Conservation (phyloP, 164 flowering plant genomes). For the Dillenia turbinata region DNA sequence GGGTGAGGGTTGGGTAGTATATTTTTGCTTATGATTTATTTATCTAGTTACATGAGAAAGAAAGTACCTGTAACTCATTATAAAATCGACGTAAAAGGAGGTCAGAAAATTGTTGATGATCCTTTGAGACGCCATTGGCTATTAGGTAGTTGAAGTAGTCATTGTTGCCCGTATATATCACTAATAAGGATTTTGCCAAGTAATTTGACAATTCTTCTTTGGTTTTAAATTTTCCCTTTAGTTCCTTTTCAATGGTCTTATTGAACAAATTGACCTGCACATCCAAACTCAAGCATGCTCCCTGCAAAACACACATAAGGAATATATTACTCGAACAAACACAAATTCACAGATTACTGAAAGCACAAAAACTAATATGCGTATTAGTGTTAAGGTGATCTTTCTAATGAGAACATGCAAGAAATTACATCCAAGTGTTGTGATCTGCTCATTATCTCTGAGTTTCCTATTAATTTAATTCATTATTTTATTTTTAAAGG, state of each 20-base stretch:
- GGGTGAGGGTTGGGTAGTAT: too few relatives aligned
- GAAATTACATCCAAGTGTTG: too few relatives aligned
- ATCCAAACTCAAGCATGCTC: slow-evolving; percentile 30
- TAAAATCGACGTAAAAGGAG: slow-evolving; percentile 11
- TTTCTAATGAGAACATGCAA: too few relatives aligned
- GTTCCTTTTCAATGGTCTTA: slow-evolving; percentile 8
- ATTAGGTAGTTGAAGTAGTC: slow-evolving; percentile 37
- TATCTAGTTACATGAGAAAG: not conserved
- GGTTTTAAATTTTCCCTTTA: slow-evolving; percentile 6
- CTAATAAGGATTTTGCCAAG: slow-evolving; percentile 34
- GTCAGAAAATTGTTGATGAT: slow-evolving; percentile 20
- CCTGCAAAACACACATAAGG: slow-evolving; percentile 18
- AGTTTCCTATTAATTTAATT: too few relatives aligned
- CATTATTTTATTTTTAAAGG: too few relatives aligned
- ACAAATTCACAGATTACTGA: too few relatives aligned
- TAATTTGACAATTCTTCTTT: slow-evolving; percentile 9
- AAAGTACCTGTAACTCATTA: slow-evolving; percentile 14
- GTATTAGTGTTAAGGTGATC: too few relatives aligned
- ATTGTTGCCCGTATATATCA: slow-evolving; percentile 36
- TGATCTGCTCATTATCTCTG: too few relatives aligned
- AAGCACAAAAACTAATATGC: too few relatives aligned
- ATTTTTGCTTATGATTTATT: not conserved
- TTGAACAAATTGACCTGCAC: slow-evolving; percentile 32
- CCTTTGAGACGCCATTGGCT: slow-evolving; percentile 10
- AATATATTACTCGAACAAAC: not conserved